A percentile compares a stretch with the other conserved stretches of the same genome.
Evolutionary conservation across 225 moss, liverwort and hornwort species (phyloP).

Genomic region (Ulota crispa): DNA sequence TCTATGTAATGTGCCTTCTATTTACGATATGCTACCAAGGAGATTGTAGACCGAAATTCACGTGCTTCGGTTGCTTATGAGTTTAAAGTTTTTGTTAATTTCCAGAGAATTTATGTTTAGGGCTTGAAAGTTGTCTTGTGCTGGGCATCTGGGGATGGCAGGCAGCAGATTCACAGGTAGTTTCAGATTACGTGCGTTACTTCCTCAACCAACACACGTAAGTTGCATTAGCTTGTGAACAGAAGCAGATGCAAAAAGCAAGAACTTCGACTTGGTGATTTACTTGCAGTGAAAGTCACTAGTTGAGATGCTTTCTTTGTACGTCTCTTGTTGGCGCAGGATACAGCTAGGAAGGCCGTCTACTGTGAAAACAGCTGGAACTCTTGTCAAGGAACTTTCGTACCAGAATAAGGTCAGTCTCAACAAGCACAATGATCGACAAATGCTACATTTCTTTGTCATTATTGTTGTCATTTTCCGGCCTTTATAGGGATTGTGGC

Average conservation of each 20-base stretch:
- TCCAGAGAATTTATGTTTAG: neutral
- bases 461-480: neutral
- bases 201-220: slow-evolving; percentile 86
- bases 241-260: neutral
- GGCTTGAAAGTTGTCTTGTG: neutral
- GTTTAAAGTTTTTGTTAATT: neutral
- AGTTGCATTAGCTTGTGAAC: slow-evolving; percentile 16
- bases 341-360: slow-evolving; percentile 74
- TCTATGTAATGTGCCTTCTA: neutral
- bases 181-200: slow-evolving; percentile 86
- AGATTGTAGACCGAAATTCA: neutral
- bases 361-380: slow-evolving; percentile 84
- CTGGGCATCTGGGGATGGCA: slow-evolving; percentile 33
- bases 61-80: neutral
- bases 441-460: neutral
- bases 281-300: neutral
- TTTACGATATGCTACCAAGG: neutral
- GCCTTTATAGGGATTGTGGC: neutral
- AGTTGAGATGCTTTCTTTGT: neutral
- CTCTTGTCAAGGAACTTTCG: slow-evolving; percentile 71
- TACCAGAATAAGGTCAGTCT: slow-evolving; percentile 76
- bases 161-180: slow-evolving; percentile 90
- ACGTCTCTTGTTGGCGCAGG: slow-evolving; percentile 38
- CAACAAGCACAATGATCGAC: neutral
- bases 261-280: neutral